Percentiles rank a stretch among this genome's conserved stretches.
These are phyloP conservation scores for Leucosporidium scottii DNA, from an alignment of 768 basidiomycete genomes.

Conservation along the genomic window DNA sequence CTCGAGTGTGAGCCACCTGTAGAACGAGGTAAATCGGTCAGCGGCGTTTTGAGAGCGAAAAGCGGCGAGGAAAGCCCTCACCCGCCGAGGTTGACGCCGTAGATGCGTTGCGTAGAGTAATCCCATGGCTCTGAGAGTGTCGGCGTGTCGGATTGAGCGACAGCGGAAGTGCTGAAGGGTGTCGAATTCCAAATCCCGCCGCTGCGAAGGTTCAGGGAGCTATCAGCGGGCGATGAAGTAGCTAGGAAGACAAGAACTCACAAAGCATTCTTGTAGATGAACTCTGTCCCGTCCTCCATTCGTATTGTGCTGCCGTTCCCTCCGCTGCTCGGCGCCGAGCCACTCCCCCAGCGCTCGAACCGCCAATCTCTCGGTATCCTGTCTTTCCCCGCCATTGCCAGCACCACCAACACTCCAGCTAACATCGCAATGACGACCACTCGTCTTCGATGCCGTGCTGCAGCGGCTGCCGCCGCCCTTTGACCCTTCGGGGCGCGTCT, in stretches of 20 bases:
- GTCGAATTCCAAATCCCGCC: slow-evolving; percentile 45
- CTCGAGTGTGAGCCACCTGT: slow-evolving; percentile 38
- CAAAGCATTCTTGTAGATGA: slow-evolving; percentile 71
- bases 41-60: neutral
- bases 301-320: no score
- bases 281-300: slow-evolving; percentile 34
- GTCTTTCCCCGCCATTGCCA: no score
- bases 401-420: no score
- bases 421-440: no score
- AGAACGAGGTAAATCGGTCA: neutral
- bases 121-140: slow-evolving; percentile 37
- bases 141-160: slow-evolving; percentile 41
- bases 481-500: no score
- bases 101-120: slow-evolving; percentile 15
- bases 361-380: no score
- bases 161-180: slow-evolving; percentile 37
- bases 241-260: neutral
- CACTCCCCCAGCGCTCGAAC: no score
- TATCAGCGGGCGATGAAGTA: neutral
- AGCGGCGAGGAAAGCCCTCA: neutral
- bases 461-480: no score
- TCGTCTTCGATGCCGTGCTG: no score
- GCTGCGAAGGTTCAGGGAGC: slow-evolving; percentile 6
- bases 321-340: no score
- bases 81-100: slow-evolving; percentile 66